Percentiles rank a stretch among this genome's conserved stretches.
Conservation (phyloP, 257 asterid species). For the Scutellaria baicalensis region DNA sequence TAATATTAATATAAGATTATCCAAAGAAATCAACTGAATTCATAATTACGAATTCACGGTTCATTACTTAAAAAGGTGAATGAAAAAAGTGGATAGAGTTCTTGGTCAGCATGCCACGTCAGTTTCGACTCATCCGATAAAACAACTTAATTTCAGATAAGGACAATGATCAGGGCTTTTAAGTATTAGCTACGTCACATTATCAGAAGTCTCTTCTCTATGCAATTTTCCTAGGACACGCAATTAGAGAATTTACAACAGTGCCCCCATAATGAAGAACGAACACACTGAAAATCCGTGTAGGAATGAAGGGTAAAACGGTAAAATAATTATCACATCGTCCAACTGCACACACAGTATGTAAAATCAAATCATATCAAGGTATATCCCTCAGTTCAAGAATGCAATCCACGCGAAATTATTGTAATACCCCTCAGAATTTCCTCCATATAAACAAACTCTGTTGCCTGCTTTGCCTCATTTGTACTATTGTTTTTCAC, state of each 20-base stretch:
- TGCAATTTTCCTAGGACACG: not conserved
- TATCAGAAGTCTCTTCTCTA: not conserved
- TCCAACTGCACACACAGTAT: not conserved
- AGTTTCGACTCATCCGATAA: not conserved
- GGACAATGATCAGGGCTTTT: not conserved
- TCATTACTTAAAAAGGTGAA: not conserved
- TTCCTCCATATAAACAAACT: not conserved
- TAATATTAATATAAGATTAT: too few species aligned
- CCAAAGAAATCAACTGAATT: too few species aligned
- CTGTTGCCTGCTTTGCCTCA: not conserved
- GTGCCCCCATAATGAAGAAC: not conserved
- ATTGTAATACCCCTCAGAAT: not conserved
- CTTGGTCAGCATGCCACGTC: slow-evolving; percentile 1
- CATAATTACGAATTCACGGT: too few species aligned
- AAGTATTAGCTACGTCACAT: too few species aligned
- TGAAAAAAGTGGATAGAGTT: not conserved
- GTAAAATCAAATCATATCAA: not conserved
- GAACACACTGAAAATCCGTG: not conserved
- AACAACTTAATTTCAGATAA: not conserved
- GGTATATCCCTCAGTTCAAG: not conserved
- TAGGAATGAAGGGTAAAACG: not conserved
- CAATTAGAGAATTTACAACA: not conserved
- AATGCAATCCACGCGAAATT: not conserved
- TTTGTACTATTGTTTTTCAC: not conserved
- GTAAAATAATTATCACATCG: not conserved